Base-by-base conservation (phyloP, 225 moss, liverwort and hornwort genomes). In the Climacium dendroides region DNA sequence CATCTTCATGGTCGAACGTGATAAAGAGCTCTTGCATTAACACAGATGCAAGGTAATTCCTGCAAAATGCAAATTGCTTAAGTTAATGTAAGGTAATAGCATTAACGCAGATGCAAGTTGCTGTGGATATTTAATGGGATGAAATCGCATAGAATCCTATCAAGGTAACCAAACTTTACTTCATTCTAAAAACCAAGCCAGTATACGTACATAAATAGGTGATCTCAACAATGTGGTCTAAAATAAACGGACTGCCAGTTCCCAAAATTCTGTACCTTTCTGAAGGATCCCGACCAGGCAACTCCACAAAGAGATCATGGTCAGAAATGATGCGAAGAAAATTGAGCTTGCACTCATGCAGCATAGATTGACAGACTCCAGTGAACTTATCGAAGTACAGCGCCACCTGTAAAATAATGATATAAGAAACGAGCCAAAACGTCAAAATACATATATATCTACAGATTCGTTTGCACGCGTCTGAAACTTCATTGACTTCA, bases 291-390 rank as follows among this genome's bases (percentile, higher is more conserved):
- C 98, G 95, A 67, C 98, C 98, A 77, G 98, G 97, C 95, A 99
- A 94, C 91, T 99, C 98, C 85, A 96, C 97, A 90, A 99, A 99
- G 87, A 99, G 95, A 87, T 97, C 98, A 87, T 99, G 98, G 89
- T 99, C 98, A 86, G 96, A 99, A 69, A 99, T 92, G 62, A 99
- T 97, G 69, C 94, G 96, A 76, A 99, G 92, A 93, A 97, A 99
- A 73, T 95, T 95, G 84, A 99, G 97, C 92, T 99, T 99, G 94
- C 98, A 99, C 82, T 99, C 98, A 91, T 99, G 97, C 83, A 99
- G 94, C 85, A 95, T 94, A 74, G 88, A 91, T 91, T 94, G 98
- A 86, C 97, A 99, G 70, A 96, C 90, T 81, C 98, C 97, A 81
- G 95, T 92, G 82, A 97, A 99, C 88, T 99, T 99, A 88, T 99